Conservation (phyloP, 331 rosid species). For the Rhamnella rubrinervis region DNA sequence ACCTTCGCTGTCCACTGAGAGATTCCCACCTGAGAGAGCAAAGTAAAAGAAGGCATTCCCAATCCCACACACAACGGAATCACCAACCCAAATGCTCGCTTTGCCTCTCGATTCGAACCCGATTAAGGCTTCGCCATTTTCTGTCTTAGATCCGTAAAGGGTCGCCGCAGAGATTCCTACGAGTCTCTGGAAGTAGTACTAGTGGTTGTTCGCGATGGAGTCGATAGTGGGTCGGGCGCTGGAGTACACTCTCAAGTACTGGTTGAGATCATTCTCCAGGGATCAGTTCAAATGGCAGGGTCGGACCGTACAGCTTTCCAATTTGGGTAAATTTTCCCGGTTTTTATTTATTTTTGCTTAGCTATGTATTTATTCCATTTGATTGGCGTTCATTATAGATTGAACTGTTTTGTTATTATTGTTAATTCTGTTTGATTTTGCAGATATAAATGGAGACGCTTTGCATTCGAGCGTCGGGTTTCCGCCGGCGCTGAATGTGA, state of each 20-base stretch:
- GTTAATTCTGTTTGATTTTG: constrained; percentile 17
- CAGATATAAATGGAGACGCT: constrained; percentile 91
- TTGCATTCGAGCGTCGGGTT: constrained; percentile 89
- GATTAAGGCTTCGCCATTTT: constrained; percentile 3
- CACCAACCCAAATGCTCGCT: constrained; percentile 4
- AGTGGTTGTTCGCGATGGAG: constrained; percentile 44
- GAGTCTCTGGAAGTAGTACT: background rate
- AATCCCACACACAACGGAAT: background rate
- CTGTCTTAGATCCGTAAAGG: background rate
- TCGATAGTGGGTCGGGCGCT: constrained; percentile 78
- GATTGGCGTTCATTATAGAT: constrained; percentile 3
- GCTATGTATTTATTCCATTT: background rate
- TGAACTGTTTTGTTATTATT: background rate
- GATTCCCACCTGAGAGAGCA: constrained; percentile 4
- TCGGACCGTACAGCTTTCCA: constrained; percentile 78
- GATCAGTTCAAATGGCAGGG: constrained; percentile 96
- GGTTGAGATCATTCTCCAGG: constrained; percentile 88
- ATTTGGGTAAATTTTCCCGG: constrained; percentile 52
- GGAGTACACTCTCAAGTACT: constrained; percentile 92
- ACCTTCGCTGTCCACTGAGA: constrained; percentile 1
- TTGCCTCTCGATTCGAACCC: constrained; percentile 21
- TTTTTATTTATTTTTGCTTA: constrained; percentile 2
- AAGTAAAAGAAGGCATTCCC: too few species aligned
- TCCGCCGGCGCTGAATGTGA: constrained; percentile 82
- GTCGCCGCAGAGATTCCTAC: background rate